These are phyloP conservation scores for Pseudoperonospora humuli DNA, from an alignment of 352 stramenopile genomes.

Conservation along the genomic window DNA sequence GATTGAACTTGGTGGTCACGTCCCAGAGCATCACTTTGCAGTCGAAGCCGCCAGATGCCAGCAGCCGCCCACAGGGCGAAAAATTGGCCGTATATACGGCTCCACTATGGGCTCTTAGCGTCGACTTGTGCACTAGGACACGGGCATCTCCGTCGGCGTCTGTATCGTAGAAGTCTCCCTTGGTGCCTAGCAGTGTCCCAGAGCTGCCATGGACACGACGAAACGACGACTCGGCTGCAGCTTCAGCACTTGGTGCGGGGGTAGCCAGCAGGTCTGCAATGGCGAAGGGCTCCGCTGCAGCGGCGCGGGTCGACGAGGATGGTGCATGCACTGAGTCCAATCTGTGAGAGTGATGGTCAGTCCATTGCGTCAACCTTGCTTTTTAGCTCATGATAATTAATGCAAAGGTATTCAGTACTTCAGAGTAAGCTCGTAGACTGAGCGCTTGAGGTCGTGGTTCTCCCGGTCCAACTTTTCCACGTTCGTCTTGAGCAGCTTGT, in stretches of 20 bases:
- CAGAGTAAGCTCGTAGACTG: constrained; percentile 86
- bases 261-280: constrained; percentile 59
- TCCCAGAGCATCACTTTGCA: constrained; percentile 82
- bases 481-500: constrained; percentile 73
- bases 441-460: constrained; percentile 87
- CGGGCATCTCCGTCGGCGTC: constrained; percentile 50
- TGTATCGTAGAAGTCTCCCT: constrained; percentile 45
- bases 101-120: constrained; percentile 61
- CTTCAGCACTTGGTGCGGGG: constrained; percentile 24
- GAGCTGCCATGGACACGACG: constrained; percentile 28
- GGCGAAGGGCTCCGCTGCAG: constrained; percentile 51
- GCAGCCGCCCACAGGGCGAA: constrained; percentile 67
- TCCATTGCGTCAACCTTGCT: constrained; percentile 10
- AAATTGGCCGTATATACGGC: constrained; percentile 86
- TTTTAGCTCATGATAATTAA: constrained; percentile 3
- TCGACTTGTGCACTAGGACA: constrained; percentile 77
- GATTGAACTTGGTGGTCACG: constrained; percentile 85
- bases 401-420: constrained; percentile 39
- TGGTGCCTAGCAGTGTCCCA: constrained; percentile 31
- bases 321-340: constrained; percentile 53
- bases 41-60: constrained; percentile 75
- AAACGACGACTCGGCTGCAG: constrained; percentile 28
- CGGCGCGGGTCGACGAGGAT: constrained; percentile 18
- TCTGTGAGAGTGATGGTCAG: constrained; percentile 33
- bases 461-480: constrained; percentile 82